Evolutionary conservation across 495 filamentous ascomycete genomes (phyloP), one percentile per base, ranked within the genome.

Genomic region (Aspergillus sparsus): DNA sequence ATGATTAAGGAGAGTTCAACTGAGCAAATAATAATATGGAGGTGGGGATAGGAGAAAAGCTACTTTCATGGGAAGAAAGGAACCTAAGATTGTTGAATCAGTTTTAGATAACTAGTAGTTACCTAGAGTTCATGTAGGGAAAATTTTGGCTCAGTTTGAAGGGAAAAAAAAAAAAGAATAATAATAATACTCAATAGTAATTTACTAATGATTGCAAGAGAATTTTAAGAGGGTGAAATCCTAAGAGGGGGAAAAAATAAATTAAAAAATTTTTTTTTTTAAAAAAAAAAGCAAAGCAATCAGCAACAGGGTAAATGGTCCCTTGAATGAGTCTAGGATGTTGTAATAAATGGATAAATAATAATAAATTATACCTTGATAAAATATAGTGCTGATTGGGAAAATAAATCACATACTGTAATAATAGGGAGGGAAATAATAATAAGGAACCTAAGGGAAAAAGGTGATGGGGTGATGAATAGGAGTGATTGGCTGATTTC

Each of bases 1-100:
- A 55, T 66, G 63, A 66, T 62, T 66, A 66, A 66, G 63, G 63
- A 62, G 63, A 61, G 61, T 44, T 45, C 4, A 55, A 37, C 31
- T 42, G 32, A 21, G 53, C 42, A 49, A 35, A 18, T 10, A 18
- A 54, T 33, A 8, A 53, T 1, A 49, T 46, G 37, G 39, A 55
- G 53, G 53, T 55, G 53, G 53, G 39, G 53, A 55, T 32, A 55
- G 21, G 41, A 55, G 37, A 35, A 55, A 47, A 41, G 39, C 53
- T 55, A 27, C 49, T 51, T 34, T 33, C 13, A 41, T 7, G 34
- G 35, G 42, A 42, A 33, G 45, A 55, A 47, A 55, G 49, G 52
- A 49, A 54, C 16, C 37, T 36, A 51, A 34, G 49, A 27, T 27
- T 27, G 21, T 27, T 27, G 21, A 51, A 51, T 21, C 49, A 51